Evolutionary conservation across 208 protist genomes (phyloP).

Genomic region (Leishmania mexicana): DNA sequence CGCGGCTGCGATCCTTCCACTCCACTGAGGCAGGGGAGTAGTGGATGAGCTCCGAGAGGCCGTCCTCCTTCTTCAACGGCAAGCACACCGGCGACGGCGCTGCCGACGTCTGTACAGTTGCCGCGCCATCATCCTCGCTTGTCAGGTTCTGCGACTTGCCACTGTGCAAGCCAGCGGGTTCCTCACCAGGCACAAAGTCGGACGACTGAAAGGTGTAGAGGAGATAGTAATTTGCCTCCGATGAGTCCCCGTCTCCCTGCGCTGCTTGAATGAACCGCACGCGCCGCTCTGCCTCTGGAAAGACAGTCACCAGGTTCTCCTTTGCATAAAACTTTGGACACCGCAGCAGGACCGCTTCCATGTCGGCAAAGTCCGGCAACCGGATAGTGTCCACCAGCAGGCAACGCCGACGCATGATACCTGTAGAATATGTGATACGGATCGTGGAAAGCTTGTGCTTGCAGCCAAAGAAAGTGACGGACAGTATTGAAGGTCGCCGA

Average conservation of each 20-base stretch:
- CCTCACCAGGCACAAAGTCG: conserved; percentile 12
- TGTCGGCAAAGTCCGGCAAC: conserved; percentile 8
- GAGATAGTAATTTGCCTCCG: conserved; percentile 24
- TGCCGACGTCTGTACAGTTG: neutral
- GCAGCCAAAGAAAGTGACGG: neutral
- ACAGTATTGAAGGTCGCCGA: neutral
- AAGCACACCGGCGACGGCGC: neutral
- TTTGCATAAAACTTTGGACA: conserved; percentile 38
- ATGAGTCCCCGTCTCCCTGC: neutral
- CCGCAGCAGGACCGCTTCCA: conserved; percentile 44
- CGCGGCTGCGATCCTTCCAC: conserved; percentile 56
- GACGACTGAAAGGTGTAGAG: conserved; percentile 54
- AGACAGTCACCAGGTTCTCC: conserved; percentile 50
- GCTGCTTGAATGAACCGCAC: neutral
- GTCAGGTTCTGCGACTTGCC: conserved; percentile 23
- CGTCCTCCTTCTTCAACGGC: conserved; percentile 1
- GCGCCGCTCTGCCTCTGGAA: conserved; percentile 25
- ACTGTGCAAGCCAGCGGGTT: neutral
- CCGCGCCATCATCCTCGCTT: conserved; percentile 21
- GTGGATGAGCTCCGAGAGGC: conserved; percentile 38
- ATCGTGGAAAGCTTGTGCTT: neutral
- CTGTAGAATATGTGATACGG: neutral
- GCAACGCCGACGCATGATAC: conserved; percentile 17
- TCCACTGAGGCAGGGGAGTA: conserved; percentile 30
- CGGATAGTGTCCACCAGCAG: conserved; percentile 15